A percentile compares a stretch with the other conserved stretches of the same genome.
Conservation (phyloP, 768 basidiomycete genomes). For the Suillus subaureus region DNA sequence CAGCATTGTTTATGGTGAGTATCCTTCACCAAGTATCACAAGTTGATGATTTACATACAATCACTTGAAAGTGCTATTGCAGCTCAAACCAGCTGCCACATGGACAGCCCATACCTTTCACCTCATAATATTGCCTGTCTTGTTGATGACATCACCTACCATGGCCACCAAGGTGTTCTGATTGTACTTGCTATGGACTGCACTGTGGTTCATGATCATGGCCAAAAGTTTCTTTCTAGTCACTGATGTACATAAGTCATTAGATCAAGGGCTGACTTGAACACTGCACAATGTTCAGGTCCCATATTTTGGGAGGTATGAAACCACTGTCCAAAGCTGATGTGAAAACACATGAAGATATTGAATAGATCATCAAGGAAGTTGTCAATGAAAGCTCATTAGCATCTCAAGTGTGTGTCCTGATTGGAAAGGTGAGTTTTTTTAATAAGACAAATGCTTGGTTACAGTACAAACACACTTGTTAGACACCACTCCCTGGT, state of each 20-base stretch:
- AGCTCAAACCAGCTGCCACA: no score
- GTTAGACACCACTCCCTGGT: not conserved
- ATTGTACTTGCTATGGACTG: constrained; percentile 3
- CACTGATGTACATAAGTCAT: constrained; percentile 25
- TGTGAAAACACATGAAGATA: constrained; percentile 25
- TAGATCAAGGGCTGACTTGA: constrained; percentile 32
- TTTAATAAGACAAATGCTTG: not conserved
- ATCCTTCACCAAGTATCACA: no score
- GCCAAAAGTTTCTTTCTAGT: constrained; percentile 27
- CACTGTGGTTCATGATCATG: constrained; percentile 24
- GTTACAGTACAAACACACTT: no score
- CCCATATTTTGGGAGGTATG: constrained; percentile 29
- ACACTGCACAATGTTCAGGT: constrained; percentile 29
- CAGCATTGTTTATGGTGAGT: no score
- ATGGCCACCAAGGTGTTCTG: no score
- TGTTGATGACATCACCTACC: no score
- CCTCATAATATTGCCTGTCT: no score
- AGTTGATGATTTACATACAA: no score
- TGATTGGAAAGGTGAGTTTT: constrained; percentile 26
- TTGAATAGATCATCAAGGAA: constrained; percentile 24
- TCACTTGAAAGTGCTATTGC: no score
- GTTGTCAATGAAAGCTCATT: constrained; percentile 21
- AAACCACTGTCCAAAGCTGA: constrained; percentile 23
- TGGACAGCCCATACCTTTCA: no score
- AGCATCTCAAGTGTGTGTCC: constrained; percentile 30